phyloP scores from a whole-genome alignment of 352 stramenopile species.

The Blastocystis sp. region DNA sequence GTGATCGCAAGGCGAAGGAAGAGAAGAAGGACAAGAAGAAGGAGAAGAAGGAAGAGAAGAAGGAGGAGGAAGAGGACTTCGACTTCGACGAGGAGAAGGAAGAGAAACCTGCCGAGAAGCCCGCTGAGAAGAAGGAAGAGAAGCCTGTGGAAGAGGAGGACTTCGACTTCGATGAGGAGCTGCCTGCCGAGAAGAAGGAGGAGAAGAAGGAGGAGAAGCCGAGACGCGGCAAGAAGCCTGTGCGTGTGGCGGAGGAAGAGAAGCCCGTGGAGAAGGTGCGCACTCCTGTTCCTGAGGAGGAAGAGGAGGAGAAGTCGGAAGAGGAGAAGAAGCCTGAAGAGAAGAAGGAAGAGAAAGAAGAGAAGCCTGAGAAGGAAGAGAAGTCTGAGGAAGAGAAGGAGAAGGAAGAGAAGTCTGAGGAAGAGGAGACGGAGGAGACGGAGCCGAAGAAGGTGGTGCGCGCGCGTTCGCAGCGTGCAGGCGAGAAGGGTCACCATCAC shows the following conservation, averaged over 20 bases:
- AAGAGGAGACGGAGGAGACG: not conserved
- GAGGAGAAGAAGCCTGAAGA: not conserved
- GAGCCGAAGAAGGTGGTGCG: constrained; percentile 8
- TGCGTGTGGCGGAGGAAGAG: constrained; percentile 2
- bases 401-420: constrained; percentile 44
- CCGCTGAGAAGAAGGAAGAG: constrained; percentile 25
- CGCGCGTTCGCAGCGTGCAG: constrained; percentile 1
- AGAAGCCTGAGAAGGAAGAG: constrained; percentile 26
- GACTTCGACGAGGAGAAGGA: constrained; percentile 61
- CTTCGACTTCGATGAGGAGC: constrained; percentile 39
- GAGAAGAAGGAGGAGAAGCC: constrained; percentile 16
- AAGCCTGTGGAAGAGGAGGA: constrained; percentile 26
- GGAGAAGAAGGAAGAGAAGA: constrained; percentile 53
- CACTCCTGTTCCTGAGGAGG: not conserved
- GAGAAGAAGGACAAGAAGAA: constrained; percentile 32
- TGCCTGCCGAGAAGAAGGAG: constrained; percentile 34
- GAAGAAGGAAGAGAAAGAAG: constrained; percentile 34
- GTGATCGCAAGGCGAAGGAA: constrained; percentile 28
- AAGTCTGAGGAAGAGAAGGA: constrained; percentile 8
- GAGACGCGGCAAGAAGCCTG: not conserved
- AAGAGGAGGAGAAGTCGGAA: not conserved
- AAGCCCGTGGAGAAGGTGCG: not conserved
- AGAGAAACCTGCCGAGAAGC: constrained; percentile 19
- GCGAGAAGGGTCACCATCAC: constrained; percentile 5
- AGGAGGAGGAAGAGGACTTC: constrained; percentile 35